Conservation (phyloP, 176 grass and related monocot species). For the Areca catechu region DNA sequence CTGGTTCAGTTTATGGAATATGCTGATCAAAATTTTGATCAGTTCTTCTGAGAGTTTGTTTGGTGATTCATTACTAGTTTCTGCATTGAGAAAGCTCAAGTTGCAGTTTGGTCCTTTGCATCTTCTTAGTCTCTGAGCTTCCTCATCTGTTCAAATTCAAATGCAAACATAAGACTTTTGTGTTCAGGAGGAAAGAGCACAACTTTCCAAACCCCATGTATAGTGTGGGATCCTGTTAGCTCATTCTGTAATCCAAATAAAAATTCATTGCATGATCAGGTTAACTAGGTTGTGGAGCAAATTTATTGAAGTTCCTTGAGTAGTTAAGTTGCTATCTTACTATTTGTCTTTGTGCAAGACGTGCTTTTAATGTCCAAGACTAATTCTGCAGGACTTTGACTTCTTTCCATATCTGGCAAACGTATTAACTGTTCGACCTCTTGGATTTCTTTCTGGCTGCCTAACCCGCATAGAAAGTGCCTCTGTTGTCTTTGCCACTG, state of each 20-base stretch:
- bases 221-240: too few relatives aligned
- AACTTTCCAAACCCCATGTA: too few relatives aligned
- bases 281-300: too few relatives aligned
- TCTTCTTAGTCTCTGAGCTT: slow-evolving; percentile 20
- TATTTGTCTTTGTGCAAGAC: too few relatives aligned
- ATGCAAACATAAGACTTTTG: too few relatives aligned
- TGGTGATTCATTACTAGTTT: slow-evolving; percentile 25
- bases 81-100: slow-evolving; percentile 3
- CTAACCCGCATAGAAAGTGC: slow-evolving; percentile 32
- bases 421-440: slow-evolving; percentile 23
- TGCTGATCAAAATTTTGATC: slow-evolving; percentile 40
- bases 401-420: slow-evolving; percentile 18
- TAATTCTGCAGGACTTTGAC: slow-evolving; percentile 30
- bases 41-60: slow-evolving; percentile 80
- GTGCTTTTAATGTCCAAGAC: slow-evolving; percentile 2
- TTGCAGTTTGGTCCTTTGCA: slow-evolving; percentile 26
- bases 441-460: slow-evolving; percentile 30
- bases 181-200: too few relatives aligned
- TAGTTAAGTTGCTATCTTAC: too few relatives aligned
- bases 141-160: slow-evolving; percentile 24
- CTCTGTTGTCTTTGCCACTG: slow-evolving; percentile 21
- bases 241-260: too few relatives aligned
- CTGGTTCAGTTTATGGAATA: slow-evolving; percentile 71
- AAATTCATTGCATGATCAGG: too few relatives aligned
- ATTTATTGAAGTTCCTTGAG: too few relatives aligned